Conservation (phyloP, 345 rosid genomes). For the Toxicodendron radicans region DNA sequence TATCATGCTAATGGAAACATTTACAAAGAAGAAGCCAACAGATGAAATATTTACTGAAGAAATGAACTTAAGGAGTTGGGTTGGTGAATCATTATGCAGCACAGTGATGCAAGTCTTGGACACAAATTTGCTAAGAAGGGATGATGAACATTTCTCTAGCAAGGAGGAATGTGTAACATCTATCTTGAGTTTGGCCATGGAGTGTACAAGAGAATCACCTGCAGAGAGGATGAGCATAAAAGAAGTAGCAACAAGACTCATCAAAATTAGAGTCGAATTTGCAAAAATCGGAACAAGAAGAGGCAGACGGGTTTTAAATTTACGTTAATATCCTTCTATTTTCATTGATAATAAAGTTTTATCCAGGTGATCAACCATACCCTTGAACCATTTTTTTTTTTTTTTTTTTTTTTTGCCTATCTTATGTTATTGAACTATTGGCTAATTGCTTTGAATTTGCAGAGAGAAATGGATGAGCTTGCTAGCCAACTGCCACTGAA, state of each 20-base stretch:
- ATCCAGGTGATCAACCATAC: too few species aligned
- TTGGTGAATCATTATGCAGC: neutral
- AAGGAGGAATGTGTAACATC: slow-evolving; percentile 5
- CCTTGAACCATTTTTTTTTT: too few species aligned
- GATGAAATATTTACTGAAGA: slow-evolving; percentile 8
- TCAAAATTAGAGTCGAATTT: slow-evolving; percentile 13
- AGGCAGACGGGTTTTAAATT: neutral
- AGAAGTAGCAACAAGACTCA: neutral
- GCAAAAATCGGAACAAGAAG: neutral
- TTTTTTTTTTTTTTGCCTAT: too few species aligned
- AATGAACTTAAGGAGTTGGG: slow-evolving; percentile 9
- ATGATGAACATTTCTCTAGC: neutral
- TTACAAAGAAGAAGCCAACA: slow-evolving; percentile 1
- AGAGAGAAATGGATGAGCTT: too few species aligned
- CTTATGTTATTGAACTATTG: too few species aligned
- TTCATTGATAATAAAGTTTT: too few species aligned
- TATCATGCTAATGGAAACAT: slow-evolving; percentile 20
- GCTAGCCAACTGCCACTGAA: too few species aligned
- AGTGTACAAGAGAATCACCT: slow-evolving; percentile 12
- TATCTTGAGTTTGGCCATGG: slow-evolving; percentile 4
- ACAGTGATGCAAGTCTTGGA: neutral
- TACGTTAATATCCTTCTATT: too few species aligned
- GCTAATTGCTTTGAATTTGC: too few species aligned
- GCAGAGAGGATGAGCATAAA: slow-evolving; percentile 7
- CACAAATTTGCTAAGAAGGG: neutral